Conservation (phyloP, 1,284 basidiomycete species). For the Trichosporon asahii region DNA sequence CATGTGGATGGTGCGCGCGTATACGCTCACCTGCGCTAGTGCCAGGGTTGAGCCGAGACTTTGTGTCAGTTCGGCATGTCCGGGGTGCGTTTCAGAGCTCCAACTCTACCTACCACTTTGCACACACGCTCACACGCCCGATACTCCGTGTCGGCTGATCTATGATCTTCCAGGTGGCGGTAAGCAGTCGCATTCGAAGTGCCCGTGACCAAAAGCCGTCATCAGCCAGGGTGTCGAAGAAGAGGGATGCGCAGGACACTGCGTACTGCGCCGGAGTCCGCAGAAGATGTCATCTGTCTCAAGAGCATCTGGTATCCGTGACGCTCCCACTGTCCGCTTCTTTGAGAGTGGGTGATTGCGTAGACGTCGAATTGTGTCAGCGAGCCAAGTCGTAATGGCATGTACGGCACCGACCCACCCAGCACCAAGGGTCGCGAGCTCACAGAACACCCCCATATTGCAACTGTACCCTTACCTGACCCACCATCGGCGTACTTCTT, state of each 20-base stretch:
- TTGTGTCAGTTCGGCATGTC: background rate
- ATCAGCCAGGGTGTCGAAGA: background rate
- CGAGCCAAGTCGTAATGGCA: background rate
- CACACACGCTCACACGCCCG: background rate
- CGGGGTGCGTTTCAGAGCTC: conserved; percentile 1
- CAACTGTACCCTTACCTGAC: background rate
- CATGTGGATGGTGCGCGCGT: background rate
- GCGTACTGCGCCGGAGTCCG: background rate
- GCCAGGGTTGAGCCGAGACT: background rate
- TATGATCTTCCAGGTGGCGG: background rate
- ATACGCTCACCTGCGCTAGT: background rate
- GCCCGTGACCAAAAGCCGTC: background rate
- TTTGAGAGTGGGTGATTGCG: background rate
- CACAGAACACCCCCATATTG: background rate
- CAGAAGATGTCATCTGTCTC: background rate
- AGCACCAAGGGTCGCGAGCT: background rate
- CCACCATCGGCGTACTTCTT: background rate
- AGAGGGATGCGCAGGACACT: background rate
- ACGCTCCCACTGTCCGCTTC: background rate
- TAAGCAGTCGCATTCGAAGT: background rate
- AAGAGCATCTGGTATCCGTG: background rate
- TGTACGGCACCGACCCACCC: background rate
- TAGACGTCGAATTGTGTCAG: background rate
- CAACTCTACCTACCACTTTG: background rate
- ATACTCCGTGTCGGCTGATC: background rate